Conservation (phyloP, 768 basidiomycete species). For the Leucocoprinus sp. region DNA sequence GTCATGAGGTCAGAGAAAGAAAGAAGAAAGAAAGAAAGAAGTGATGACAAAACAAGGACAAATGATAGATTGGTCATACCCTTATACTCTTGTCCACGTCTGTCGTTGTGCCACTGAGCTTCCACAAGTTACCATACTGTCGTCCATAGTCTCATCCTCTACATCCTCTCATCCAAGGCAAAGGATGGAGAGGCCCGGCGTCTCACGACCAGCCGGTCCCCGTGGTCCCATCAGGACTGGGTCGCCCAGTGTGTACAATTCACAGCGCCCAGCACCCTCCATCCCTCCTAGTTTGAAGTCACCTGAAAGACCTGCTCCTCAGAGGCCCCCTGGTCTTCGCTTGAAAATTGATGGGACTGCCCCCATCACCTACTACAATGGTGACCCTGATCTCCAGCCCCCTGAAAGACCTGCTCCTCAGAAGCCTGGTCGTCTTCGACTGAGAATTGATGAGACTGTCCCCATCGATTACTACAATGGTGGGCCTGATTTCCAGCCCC, state of each 20-base stretch:
- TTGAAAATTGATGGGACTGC: conserved; percentile 4
- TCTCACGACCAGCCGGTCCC: conserved; percentile 43
- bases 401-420: background rate
- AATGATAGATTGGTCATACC: background rate
- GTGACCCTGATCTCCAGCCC: conserved; percentile 3
- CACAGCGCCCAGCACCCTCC: background rate
- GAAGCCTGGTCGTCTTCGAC: background rate
- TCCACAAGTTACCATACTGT: conserved; percentile 14
- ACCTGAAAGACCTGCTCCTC: background rate
- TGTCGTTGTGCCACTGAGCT: background rate
- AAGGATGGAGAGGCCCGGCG: conserved; percentile 18
- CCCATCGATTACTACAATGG: conserved; percentile 4
- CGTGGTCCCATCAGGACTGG: conserved; percentile 30
- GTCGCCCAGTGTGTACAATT: conserved; percentile 6
- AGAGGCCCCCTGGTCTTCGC: background rate
- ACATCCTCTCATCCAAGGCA: conserved; percentile 16
- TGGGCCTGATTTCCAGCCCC: conserved; percentile 2
- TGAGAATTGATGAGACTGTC: conserved; percentile 2
- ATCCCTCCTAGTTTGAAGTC: background rate
- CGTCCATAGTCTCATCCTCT: conserved; percentile 18
- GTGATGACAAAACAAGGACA: conserved; percentile 1
- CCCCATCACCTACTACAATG: conserved; percentile 4
- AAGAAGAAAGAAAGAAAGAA: background rate
- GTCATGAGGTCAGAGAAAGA: too few relatives aligned
- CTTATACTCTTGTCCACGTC: background rate